Evolutionary conservation across 306 rosid species (phyloP).

Genomic region (Cicer judaicum): DNA sequence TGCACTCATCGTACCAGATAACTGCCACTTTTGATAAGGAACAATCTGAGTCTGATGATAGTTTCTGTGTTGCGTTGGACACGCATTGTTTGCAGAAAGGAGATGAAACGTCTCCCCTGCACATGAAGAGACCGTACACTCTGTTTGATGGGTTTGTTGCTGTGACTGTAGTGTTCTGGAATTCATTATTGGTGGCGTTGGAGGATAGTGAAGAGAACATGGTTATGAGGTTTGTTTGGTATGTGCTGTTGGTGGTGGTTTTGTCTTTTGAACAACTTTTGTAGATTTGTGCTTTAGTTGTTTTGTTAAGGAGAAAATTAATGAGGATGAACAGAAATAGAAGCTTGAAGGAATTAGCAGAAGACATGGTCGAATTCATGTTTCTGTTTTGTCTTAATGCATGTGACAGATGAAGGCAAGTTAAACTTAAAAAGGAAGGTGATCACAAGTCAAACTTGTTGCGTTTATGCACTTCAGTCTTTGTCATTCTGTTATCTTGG

Average conservation of each 20-base stretch:
- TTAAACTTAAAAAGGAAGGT: background rate
- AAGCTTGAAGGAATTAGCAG: background rate
- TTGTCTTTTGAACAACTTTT: background rate
- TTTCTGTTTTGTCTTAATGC: background rate
- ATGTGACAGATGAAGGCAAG: background rate
- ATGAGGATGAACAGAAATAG: background rate
- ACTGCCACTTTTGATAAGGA: conserved; percentile 5
- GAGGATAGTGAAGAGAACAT: background rate
- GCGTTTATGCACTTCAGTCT: background rate
- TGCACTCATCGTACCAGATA: conserved; percentile 11
- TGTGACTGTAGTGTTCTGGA: background rate
- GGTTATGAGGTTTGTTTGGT: background rate
- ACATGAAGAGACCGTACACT: background rate
- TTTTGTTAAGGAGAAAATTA: background rate
- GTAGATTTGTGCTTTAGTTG: conserved; percentile 1
- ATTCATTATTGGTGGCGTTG: background rate
- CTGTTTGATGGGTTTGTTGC: background rate
- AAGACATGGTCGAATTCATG: conserved; percentile 1
- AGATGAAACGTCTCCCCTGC: conserved; percentile 6
- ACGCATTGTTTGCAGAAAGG: background rate
- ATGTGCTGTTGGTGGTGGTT: background rate
- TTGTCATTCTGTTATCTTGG: background rate
- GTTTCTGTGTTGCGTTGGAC: background rate
- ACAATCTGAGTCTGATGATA: background rate
- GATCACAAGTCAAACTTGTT: background rate